phyloP scores from a whole-genome alignment of 202 grass and related monocot genomes.

The Setaria viridis region DNA sequence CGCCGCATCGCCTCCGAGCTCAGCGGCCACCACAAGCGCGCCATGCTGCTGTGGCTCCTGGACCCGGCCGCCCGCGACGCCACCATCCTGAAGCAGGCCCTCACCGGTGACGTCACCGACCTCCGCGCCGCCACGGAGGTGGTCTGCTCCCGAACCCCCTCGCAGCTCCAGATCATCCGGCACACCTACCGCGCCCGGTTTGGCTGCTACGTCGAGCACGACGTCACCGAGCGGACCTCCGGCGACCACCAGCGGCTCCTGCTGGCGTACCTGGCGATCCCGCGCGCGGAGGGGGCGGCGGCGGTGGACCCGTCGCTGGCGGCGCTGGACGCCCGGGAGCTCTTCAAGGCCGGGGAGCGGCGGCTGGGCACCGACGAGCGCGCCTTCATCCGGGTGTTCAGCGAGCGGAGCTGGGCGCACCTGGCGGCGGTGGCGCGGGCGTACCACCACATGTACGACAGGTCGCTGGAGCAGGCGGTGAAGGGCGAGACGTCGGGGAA shows the following conservation, averaged over 20 bases:
- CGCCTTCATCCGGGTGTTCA: constrained; percentile 74
- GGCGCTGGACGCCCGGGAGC: constrained; percentile 60
- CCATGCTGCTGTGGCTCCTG: constrained; percentile 79
- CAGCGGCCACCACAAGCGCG: constrained; percentile 64
- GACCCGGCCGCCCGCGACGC: constrained; percentile 81
- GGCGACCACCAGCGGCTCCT: constrained; percentile 83
- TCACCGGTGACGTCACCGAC: constrained; percentile 60
- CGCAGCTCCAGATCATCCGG: constrained; percentile 62
- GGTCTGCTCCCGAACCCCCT: constrained; percentile 76
- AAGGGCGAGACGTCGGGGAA: constrained; percentile 81
- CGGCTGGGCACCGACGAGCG: constrained; percentile 83
- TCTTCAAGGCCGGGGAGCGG: constrained; percentile 81
- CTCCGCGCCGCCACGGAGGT: constrained; percentile 67
- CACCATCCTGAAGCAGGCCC: constrained; percentile 61
- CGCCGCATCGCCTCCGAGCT: constrained; percentile 70
- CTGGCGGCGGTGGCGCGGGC: constrained; percentile 61
- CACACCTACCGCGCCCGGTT: constrained; percentile 63
- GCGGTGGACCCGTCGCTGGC: constrained; percentile 45
- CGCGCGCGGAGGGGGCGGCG: constrained; percentile 50
- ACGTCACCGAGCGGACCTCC: constrained; percentile 55
- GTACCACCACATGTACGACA: constrained; percentile 64
- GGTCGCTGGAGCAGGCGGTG: constrained; percentile 61
- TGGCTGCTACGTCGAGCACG: constrained; percentile 63
- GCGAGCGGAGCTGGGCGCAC: constrained; percentile 63
- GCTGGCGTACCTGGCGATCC: constrained; percentile 53